Base-by-base conservation (phyloP, 306 rosid genomes). In the Mucuna pruriens region DNA sequence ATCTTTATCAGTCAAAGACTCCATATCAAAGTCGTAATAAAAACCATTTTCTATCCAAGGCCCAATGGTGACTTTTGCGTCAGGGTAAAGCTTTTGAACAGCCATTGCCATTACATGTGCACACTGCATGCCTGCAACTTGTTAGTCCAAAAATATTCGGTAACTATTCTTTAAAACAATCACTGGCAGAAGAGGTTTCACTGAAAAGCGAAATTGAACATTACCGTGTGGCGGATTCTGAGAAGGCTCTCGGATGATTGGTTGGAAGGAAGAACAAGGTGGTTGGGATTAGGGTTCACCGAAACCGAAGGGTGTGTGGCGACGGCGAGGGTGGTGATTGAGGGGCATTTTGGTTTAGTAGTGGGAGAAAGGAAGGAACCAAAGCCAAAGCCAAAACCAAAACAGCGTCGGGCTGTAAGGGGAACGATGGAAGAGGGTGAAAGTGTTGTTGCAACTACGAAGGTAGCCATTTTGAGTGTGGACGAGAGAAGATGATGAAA, bases 31-130 rank as follows among this genome's bases (percentile, higher is more conserved):
- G 85, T 95, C 99, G 74, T 95, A 95, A 73, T 95, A 95, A 88
- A 95, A 95, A 23, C 99, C 99, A 83, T 89, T 90, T 33, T 92
- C 97, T 45, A 95, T 95, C 99, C 99, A 92, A 46, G 98, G 99
- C 34, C 99, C 99, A 71, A 93, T 95, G 2, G 99, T 95, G 71
- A 93, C 99, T 86, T 95, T 95, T 4, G 99, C 99, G 79, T 93
- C 84, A 19, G 98, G 98, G 81, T 62, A 93, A 75, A 93, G 92
- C 86, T 92, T 93, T 84, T 95, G 98, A 86, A 95, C 99, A 10
- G 98, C 99, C 99, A 95, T 95, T 63, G 99, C 99, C 99, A 95
- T 95, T 78, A 95, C 99, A 87, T 95, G 99, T 2, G 98, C 99
- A 85, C 98, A 93, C 99, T 93, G 74, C 79, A 76, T 29, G 40